Evolutionary conservation across 2,329 filamentous ascomycete species (phyloP), one percentile per base, ranked within the genome.

Genomic region (Ceratocystis eucalypticola): DNA sequence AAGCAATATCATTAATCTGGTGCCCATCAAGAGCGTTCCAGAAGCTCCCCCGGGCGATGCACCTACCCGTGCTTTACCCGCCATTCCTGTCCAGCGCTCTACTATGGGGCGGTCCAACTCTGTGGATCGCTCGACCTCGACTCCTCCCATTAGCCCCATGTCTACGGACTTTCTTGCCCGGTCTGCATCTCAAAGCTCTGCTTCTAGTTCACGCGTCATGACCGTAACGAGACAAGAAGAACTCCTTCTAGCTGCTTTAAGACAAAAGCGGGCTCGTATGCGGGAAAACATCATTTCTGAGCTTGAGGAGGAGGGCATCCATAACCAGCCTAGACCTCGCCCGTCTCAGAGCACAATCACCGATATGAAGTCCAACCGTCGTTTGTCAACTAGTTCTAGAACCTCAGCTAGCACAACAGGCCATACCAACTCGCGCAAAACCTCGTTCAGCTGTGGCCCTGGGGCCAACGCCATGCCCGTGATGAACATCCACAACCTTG

Each of bases 181-280:
- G 45, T 74, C 76, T 0, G 72, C 73, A 0, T 73, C 72, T 10
- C 77, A 76, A 1, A 77, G 78, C 0, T 71, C 76, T 7, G 73
- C 76, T 53, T 70, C 70, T 1, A 69, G 75, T 44, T 74, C 74
- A 33, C 78, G 82, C 1, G 75, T 84, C 65, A 84, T 84, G 79
- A 80, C 81, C 0, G 81, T 85, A 20, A 84, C 82, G 0, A 77
- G 76, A 3, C 81, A 84, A 68, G 82, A 85, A 68, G 80, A 84
- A 72, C 79, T 83, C 77, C 75, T 85, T 0, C 75, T 85, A 3
- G 79, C 82, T 1, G 82, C 82, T 2, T 75, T 85, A 53, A 77
- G 82, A 7, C 77, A 80, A 70, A 83, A 83, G 74, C 77, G 81
- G n/a, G 78, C 81, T 2, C 75, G 76, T n/a, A 82, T 83, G 78